These are phyloP conservation scores for Candida gorgasii DNA, from an alignment of 805 yeast species.

Conservation along the genomic window DNA sequence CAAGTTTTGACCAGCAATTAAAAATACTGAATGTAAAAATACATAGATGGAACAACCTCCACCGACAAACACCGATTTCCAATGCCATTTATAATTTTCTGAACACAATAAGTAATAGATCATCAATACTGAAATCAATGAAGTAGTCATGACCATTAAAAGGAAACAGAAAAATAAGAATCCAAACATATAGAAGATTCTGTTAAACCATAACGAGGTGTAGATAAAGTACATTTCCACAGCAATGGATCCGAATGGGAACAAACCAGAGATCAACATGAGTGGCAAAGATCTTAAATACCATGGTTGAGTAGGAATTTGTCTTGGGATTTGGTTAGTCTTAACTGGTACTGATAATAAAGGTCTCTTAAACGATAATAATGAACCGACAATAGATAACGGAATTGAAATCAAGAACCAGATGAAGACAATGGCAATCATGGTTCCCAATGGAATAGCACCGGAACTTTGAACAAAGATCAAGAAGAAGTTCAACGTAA, in stretches of 20 bases:
- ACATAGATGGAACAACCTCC: constrained; percentile 89
- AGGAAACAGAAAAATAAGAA: constrained; percentile 85
- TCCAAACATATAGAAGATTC: constrained; percentile 96
- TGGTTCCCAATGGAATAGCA: constrained; percentile 90
- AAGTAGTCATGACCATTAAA: constrained; percentile 80
- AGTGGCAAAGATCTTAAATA: constrained; percentile 69
- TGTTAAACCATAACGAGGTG: constrained; percentile 90
- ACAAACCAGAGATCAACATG: constrained; percentile 77
- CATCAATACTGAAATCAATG: constrained; percentile 75
- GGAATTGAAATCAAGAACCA: constrained; percentile 91
- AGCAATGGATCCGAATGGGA: constrained; percentile 94
- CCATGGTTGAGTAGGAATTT: constrained; percentile 89
- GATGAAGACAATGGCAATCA: constrained; percentile 73
- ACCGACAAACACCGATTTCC: constrained; percentile 85
- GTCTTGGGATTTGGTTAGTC: constrained; percentile 95
- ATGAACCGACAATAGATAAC: constrained; percentile 78
- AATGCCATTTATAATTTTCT: constrained; percentile 97
- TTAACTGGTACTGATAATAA: constrained; percentile 72
- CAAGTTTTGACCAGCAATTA: constrained; percentile 62
- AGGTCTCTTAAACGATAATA: constrained; percentile 67
- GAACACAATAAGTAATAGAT: constrained; percentile 82
- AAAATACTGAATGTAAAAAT: constrained; percentile 76
- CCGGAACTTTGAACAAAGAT: constrained; percentile 82
- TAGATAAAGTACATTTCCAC: constrained; percentile 93
- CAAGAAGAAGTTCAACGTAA: constrained; percentile 79